A percentile compares a stretch with the other conserved stretches of the same genome.
These are phyloP conservation scores for Colletotrichum sojae DNA, from an alignment of 2,329 filamentous ascomycete species.

Conservation along the genomic window DNA sequence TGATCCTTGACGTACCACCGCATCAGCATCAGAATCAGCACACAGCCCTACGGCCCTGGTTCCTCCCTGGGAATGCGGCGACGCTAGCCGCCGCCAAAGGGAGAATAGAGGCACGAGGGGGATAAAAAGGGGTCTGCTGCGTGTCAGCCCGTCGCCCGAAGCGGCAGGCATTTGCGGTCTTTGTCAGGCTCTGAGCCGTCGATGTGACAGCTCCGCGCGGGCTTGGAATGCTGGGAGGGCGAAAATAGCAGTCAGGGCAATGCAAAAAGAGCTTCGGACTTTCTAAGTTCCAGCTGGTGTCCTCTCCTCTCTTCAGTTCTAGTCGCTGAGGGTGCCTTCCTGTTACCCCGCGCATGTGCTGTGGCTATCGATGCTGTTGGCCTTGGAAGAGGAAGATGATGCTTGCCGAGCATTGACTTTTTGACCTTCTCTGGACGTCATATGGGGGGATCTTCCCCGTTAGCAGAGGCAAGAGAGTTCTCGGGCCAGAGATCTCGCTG, in stretches of 20 bases:
- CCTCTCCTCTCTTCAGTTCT: not conserved
- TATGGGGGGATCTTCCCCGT: not conserved
- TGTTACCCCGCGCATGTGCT: slow-evolving; percentile 1
- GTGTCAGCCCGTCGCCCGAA: slow-evolving; percentile 26
- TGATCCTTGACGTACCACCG: too few relatives aligned
- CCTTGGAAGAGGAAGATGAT: not conserved
- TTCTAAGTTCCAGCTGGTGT: not conserved
- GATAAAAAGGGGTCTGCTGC: not conserved
- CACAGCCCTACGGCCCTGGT: slow-evolving; percentile 24
- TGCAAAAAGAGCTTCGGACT: not conserved
- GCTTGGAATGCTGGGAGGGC: not conserved
- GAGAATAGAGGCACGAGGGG: not conserved
- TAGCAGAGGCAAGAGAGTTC: not conserved
- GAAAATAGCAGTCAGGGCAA: not conserved
- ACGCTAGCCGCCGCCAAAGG: slow-evolving; percentile 4
- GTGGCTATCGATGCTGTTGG: not conserved
- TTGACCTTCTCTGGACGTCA: not conserved
- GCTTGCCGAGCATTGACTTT: slow-evolving; percentile 5
- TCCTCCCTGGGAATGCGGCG: slow-evolving; percentile 6
- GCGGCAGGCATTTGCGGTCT: slow-evolving; percentile 3
- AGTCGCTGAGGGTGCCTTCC: not conserved
- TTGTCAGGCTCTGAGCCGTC: slow-evolving; percentile 1
- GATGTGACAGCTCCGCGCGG: not conserved
- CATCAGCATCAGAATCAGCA: too few relatives aligned
- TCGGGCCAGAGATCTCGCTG: slow-evolving; percentile 5